phyloP scores from a whole-genome alignment of 345 rosid species.

The Turnera subulata region DNA sequence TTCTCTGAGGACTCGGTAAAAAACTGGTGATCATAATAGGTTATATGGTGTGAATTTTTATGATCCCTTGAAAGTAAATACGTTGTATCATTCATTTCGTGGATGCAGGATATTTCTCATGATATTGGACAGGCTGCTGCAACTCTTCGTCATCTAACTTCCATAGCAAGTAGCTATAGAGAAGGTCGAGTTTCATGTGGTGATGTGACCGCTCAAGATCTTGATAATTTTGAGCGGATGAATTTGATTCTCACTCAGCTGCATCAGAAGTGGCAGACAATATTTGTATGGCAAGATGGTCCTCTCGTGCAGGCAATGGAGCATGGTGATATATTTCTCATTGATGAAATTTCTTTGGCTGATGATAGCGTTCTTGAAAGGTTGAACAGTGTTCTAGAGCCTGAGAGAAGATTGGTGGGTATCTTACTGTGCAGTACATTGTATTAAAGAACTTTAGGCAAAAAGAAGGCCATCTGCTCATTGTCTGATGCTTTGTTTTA shows the following conservation, averaged over 20 bases:
- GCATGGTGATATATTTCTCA: slow-evolving; percentile 74
- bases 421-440: neutral
- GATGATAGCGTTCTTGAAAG: slow-evolving; percentile 97
- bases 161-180: slow-evolving; percentile 35
- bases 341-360: slow-evolving; percentile 97
- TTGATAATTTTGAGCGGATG: slow-evolving; percentile 51
- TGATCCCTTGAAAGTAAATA: slow-evolving; percentile 8
- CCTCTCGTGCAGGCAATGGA: slow-evolving; percentile 94
- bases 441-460: no score
- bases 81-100: slow-evolving; percentile 8
- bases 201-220: slow-evolving; percentile 35
- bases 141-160: slow-evolving; percentile 43
- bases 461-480: no score
- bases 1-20: slow-evolving; percentile 43
- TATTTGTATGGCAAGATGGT: slow-evolving; percentile 96
- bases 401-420: slow-evolving; percentile 79
- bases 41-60: slow-evolving; percentile 1
- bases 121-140: slow-evolving; percentile 64
- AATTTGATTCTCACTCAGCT: slow-evolving; percentile 48
- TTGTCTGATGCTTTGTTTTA: no score
- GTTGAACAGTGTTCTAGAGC: slow-evolving; percentile 90
- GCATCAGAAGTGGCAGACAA: slow-evolving; percentile 70
- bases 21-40: neutral
- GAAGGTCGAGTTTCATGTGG: slow-evolving; percentile 33
- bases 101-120: slow-evolving; percentile 51